Percentiles rank a stretch among this genome's conserved stretches.
Conservation (phyloP, 2,329 filamentous ascomycete genomes). For the Microdochium trichocladiopsis region DNA sequence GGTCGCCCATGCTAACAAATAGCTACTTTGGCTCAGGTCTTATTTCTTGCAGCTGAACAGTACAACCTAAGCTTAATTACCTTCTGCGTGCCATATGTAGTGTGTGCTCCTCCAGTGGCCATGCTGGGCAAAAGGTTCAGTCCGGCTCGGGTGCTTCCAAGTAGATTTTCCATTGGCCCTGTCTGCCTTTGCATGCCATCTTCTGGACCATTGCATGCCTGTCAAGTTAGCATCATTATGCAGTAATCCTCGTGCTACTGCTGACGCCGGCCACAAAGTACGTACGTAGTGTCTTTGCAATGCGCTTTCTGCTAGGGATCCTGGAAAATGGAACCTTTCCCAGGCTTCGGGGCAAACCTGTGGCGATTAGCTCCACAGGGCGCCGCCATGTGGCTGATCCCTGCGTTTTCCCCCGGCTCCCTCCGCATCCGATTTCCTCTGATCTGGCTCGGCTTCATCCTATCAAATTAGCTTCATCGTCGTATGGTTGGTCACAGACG, state of each 20-base stretch:
- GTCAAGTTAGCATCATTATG: no score
- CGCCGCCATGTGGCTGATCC: slow-evolving; percentile 62
- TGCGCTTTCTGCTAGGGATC: slow-evolving; percentile 65
- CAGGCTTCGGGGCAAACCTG: no score
- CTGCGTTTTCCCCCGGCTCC: slow-evolving; percentile 65
- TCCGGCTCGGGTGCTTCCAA: slow-evolving; percentile 53
- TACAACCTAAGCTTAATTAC: slow-evolving; percentile 65
- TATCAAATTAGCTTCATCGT: slow-evolving; percentile 75
- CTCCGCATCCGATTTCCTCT: slow-evolving; percentile 65
- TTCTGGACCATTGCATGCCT: no score
- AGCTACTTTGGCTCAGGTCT: neutral
- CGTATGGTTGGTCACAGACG: slow-evolving; percentile 62
- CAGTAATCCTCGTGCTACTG: slow-evolving; percentile 51
- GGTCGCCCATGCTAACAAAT: neutral
- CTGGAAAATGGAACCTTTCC: slow-evolving; percentile 64
- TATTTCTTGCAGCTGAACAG: slow-evolving; percentile 46
- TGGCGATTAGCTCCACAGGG: slow-evolving; percentile 31
- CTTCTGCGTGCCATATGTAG: slow-evolving; percentile 68
- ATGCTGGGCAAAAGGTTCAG: slow-evolving; percentile 65
- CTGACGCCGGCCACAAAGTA: slow-evolving; percentile 47
- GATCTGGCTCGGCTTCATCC: slow-evolving; percentile 65
- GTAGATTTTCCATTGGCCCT: slow-evolving; percentile 19
- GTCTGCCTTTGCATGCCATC: no score
- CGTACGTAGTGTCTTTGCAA: slow-evolving; percentile 58
- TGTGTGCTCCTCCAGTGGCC: slow-evolving; percentile 57